Conservation (phyloP, 1,284 basidiomycete genomes). For the Cutaneotrichosporon sp. region DNA sequence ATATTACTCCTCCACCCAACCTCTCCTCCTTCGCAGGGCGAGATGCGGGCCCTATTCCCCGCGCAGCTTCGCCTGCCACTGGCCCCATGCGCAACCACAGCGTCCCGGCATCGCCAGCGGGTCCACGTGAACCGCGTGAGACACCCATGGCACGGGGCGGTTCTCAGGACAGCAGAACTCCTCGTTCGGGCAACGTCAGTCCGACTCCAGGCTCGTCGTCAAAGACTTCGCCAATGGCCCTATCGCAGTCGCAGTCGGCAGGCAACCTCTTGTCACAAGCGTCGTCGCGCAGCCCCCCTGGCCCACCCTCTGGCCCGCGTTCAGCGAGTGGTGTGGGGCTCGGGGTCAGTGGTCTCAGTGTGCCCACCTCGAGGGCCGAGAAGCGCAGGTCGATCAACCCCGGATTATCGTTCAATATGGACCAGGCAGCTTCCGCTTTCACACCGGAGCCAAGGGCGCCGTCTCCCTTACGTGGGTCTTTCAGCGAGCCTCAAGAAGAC, state of each 20-base stretch:
- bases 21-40: not conserved
- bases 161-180: constrained; percentile 9
- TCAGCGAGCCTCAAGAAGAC: constrained; percentile 18
- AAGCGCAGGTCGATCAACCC: constrained; percentile 53
- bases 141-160: constrained; percentile 7
- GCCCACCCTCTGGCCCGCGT: not conserved
- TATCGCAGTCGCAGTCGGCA: not conserved
- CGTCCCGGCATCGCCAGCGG: constrained; percentile 9
- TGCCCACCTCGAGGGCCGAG: constrained; percentile 46
- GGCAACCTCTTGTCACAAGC: constrained; percentile 4
- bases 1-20: constrained; percentile 5
- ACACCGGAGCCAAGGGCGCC: constrained; percentile 44
- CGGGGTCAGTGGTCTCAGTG: constrained; percentile 35
- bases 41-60: constrained; percentile 7
- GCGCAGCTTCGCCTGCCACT: not conserved
- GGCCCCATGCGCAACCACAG: constrained; percentile 7
- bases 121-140: not conserved
- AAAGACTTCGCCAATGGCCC: not conserved
- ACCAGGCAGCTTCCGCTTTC: constrained; percentile 40
- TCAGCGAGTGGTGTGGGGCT: not conserved
- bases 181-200: constrained; percentile 1
- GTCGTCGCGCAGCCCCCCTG: constrained; percentile 4
- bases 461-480: constrained; percentile 46
- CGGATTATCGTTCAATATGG: constrained; percentile 49
- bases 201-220: constrained; percentile 4